Evolutionary conservation across 768 basidiomycete species (phyloP), one percentile per base, ranked within the genome.

Genomic region (Gelatoporia subvermispora): DNA sequence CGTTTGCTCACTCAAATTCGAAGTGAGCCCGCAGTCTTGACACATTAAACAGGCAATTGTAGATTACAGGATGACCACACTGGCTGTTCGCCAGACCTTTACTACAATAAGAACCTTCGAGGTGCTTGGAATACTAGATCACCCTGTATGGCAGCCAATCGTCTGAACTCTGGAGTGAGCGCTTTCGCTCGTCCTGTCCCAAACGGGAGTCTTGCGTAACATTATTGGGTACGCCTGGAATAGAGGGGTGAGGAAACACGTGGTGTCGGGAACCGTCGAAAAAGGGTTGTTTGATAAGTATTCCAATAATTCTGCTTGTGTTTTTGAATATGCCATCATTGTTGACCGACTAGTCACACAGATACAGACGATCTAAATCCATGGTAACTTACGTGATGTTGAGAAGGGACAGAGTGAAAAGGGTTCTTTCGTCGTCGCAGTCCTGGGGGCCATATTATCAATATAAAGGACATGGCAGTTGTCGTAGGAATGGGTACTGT

Each of bases 101-200:
- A 47, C 24, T 72, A 56, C 24, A 80, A 54, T 50, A 81, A 67
- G 60, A 73, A 73, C 3, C 77, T 57, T 11, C 78, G 61, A 38
- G 79, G 73, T 0, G 67, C 74, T 48, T 80, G 73, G 63, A 81
- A 77, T 2, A 72, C 64, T 28, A 63, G 60, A 51, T 82, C 80
- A 0, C 79, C 79, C 42, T 68, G 66, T 51, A 80, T 65, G 0
- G 78, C 70, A 4, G 79, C 70, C 5, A 79, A 50, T 1, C 77
- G 67, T 54, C 81, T 81, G 62, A 67, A 79, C 48, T 81, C 69
- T 0, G 76, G 71, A 76, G 45, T 70, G 67, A 79, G 37, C 0
- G 68, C 69, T 45, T 81, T 78, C 21, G 70, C 49, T 36, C 60
- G 21, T 0, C 72, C 68, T 0, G 80, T 82, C 49, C 67, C 66